Conservation (phyloP, 768 basidiomycete species). For the Russula ochroleuca region DNA sequence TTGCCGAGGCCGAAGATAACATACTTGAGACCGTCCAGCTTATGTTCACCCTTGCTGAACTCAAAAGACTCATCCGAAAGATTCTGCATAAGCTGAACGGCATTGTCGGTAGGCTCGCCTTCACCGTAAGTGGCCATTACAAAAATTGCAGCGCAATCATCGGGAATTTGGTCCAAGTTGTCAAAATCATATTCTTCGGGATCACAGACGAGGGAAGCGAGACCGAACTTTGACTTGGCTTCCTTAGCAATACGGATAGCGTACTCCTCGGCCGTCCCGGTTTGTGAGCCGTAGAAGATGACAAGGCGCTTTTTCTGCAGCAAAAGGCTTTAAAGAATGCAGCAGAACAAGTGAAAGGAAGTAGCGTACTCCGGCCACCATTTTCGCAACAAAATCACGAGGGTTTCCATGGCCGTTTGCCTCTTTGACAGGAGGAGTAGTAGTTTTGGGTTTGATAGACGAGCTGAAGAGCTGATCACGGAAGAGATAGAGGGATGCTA, state of each 20-base stretch:
- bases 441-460: conserved; percentile 52
- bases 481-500: conserved; percentile 79
- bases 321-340: conserved; percentile 7
- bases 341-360: conserved; percentile 11
- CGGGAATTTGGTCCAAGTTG: conserved; percentile 86
- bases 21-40: conserved; percentile 82
- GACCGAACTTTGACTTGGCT: conserved; percentile 92
- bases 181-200: conserved; percentile 99
- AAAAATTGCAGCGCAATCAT: conserved; percentile 85
- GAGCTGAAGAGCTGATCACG: conserved; percentile 72
- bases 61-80: conserved; percentile 81
- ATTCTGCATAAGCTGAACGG: conserved; percentile 91
- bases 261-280: conserved; percentile 97
- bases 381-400: conserved; percentile 91
- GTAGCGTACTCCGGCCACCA: conserved; percentile 81
- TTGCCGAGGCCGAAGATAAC: conserved; percentile 93
- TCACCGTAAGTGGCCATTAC: conserved; percentile 98
- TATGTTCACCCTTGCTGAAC: conserved; percentile 75
- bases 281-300: conserved; percentile 98
- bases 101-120: conserved; percentile 98
- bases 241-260: conserved; percentile 97
- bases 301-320: conserved; percentile 90
- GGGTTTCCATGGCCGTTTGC: conserved; percentile 75
- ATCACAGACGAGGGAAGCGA: conserved; percentile 94
- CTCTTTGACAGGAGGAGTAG: conserved; percentile 38